Evolutionary conservation across 768 basidiomycete genomes (phyloP).

Genomic region (Lactarius hengduanensis): DNA sequence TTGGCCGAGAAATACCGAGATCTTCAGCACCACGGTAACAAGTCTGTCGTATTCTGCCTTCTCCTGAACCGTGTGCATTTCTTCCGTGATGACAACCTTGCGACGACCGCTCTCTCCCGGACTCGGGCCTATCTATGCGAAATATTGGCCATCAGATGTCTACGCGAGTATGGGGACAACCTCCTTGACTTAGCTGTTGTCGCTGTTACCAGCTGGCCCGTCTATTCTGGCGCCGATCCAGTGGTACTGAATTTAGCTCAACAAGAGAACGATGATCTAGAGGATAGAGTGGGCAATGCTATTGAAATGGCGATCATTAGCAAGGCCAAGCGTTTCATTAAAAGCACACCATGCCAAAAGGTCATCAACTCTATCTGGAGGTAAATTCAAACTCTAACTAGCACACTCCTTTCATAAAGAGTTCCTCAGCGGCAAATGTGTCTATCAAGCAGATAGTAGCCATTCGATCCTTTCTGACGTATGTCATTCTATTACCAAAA

Average conservation of each 20-base stretch:
- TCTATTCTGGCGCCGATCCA: conserved; percentile 72
- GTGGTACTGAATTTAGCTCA: conserved; percentile 56
- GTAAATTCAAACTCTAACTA: conserved; percentile 40
- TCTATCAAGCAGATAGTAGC: conserved; percentile 85
- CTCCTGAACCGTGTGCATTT: conserved; percentile 88
- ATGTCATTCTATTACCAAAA: conserved; percentile 30
- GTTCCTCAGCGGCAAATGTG: conserved; percentile 72
- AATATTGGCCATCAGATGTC: conserved; percentile 77
- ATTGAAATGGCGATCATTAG: conserved; percentile 91
- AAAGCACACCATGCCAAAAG: conserved; percentile 84
- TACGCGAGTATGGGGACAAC: conserved; percentile 69
- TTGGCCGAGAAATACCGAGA: conserved; percentile 82
- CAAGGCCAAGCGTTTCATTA: conserved; percentile 86
- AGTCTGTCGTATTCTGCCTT: conserved; percentile 83
- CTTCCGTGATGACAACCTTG: conserved; percentile 69
- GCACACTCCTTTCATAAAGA: conserved; percentile 26
- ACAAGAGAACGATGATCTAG: conserved; percentile 67
- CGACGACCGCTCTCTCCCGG: conserved; percentile 64
- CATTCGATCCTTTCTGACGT: conserved; percentile 91
- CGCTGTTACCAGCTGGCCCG: conserved; percentile 76
- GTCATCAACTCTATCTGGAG: conserved; percentile 84
- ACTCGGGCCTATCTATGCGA: conserved; percentile 86
- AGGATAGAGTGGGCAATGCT: conserved; percentile 84
- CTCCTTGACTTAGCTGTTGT: conserved; percentile 67
- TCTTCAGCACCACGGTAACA: conserved; percentile 71